Base-by-base conservation (phyloP, 2,329 filamentous ascomycete species). In the Cyphellophora europaea region DNA sequence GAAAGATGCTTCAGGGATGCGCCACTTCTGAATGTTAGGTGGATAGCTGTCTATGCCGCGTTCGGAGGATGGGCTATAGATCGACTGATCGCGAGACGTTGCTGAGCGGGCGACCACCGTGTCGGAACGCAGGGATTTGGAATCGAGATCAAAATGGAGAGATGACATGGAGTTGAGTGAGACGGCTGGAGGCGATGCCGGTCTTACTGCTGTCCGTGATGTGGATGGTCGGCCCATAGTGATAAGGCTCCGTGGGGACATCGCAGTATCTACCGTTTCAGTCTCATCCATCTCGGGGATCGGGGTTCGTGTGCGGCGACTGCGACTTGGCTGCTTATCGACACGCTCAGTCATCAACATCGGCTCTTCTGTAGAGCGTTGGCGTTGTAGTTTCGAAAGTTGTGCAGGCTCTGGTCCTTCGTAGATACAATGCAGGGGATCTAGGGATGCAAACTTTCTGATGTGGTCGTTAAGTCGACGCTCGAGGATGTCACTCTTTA, bases 391-490 rank as follows among this genome's bases (percentile, higher is more conserved):
- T 23, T n/a, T 6, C 12, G 12, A 19, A 19, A 11, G 11, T 11
- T 12, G 30, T n/a, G 11, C 13, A 10, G 36, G 25, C 6, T 30
- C 30, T 14, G n/a, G 14, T 15, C 21, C 14, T 29, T 33, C 33
- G 13, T 33, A 21, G n/a, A 28, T 32, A 32, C 45, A 48, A 30
- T 48, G 45, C 12, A 47, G 37, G n/a, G 29, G 32, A 6, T 25
- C n/a, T 5, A 45, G 27, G 16, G 34, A 29, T 5, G 45, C 73
- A 76, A 34, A 63, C 59, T 42, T 45, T 14, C 38, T 32, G 25
- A 54, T 52, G 16, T 47, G 43, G 11, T 45, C 45, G 19, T 41
- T 42, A 18, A 54, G 44, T 32, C 43, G 38, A 11, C 38, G 23
- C 36, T 55, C 49, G 4, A 63, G 54, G 3, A 54, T 45, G 3